Base-by-base conservation (phyloP, 2,329 filamentous ascomycete genomes). In the Scedosporium aurantiacum region DNA sequence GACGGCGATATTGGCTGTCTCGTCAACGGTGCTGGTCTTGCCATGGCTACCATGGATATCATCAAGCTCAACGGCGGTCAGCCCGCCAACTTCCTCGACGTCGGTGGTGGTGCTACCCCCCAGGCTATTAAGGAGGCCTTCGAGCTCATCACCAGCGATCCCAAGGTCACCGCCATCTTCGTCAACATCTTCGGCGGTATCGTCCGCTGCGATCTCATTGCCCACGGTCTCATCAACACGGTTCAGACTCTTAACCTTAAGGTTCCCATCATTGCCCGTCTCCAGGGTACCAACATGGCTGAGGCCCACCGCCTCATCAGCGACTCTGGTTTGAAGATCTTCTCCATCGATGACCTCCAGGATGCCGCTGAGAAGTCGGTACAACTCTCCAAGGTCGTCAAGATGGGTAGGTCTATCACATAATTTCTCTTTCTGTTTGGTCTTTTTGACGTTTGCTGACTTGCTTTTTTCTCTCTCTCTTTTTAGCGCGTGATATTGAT, bases 171-270 rank as follows among this genome's bases (percentile, higher is more conserved):
- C 59, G 94, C 94, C 71, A 94, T 99, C 80, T 99, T 99, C 70
- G 94, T 99, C 81, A 99, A 99, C 85, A 99, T 99, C 77, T 99
- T 99, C 74, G 94, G 94, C 74, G 94, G 94, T 79, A 99, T 99
- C 70, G 94, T 99, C 69, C 87, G 94, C 71, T 99, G 94, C 75
- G 94, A 99, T 75, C 91, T 90, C 71, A 99, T 99, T 74, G 94
- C 94, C 67, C 89, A 92, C 77, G 94, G 94, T 72, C 83, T 99
- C 69, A 96, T 99, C 80, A 88, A 90, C 74, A 96, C 96, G 62
- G 94, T 94, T 65, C 84, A 96, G 80, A 86, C 86, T 71, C 92
- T 99, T 83, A 92, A 96, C 82, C 85, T 99, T 71, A 89, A 94
- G 78, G 94, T 94, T 67, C 94, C 94, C 70, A 95, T 99, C 75